phyloP scores from a whole-genome alignment of 495 filamentous ascomycete genomes.

The Sporormia fimetaria region DNA sequence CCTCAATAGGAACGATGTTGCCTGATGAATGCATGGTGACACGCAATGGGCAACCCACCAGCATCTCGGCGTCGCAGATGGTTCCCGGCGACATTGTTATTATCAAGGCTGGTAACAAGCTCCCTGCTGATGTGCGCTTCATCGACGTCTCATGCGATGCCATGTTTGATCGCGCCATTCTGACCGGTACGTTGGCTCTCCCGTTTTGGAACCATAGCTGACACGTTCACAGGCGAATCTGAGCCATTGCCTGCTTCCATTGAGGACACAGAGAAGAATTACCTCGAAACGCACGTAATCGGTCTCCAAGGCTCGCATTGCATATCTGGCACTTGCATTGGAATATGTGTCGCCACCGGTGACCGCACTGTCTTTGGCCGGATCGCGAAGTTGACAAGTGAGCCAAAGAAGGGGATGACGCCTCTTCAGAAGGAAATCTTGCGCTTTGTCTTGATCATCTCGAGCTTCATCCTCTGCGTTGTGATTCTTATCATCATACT shows the following conservation, averaged over 20 bases:
- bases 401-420: conserved; percentile 49
- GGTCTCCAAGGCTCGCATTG: conserved; percentile 63
- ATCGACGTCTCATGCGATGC: conserved; percentile 51
- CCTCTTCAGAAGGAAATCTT: conserved; percentile 57
- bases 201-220: no score
- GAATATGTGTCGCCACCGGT: conserved; percentile 52
- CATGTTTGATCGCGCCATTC: conserved; percentile 59
- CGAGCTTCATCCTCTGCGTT: conserved; percentile 41
- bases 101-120: conserved; percentile 54
- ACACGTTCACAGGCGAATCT: conserved; percentile 42
- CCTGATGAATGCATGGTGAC: conserved; percentile 52
- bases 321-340: conserved; percentile 52
- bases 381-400: conserved; percentile 55
- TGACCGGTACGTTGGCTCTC: conserved; percentile 51
- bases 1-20: conserved; percentile 41
- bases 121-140: conserved; percentile 61
- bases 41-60: conserved; percentile 43
- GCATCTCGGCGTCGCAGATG: conserved; percentile 44
- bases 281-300: conserved; percentile 61
- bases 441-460: conserved; percentile 55
- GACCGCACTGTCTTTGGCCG: conserved; percentile 53
- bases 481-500: conserved; percentile 47
- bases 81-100: conserved; percentile 55
- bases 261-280: conserved; percentile 55
- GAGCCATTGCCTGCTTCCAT: conserved; percentile 48